These are phyloP conservation scores for Dactylellina parvicollis DNA, from an alignment of 2,329 filamentous ascomycete species.

Conservation along the genomic window DNA sequence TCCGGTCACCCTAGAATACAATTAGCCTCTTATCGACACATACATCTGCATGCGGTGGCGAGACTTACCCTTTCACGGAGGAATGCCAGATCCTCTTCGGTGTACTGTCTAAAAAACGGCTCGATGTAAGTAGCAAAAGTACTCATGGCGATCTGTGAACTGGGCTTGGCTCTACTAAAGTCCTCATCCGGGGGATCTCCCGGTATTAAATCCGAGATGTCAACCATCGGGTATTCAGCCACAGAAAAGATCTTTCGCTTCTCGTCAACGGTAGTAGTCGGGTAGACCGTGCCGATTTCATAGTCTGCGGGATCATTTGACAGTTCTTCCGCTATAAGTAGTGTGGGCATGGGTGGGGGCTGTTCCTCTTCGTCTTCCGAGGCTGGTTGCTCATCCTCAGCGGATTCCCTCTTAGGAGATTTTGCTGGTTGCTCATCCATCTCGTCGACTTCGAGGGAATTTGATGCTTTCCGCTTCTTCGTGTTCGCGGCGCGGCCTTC, in stretches of 20 bases:
- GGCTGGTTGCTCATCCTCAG: slow-evolving; percentile 54
- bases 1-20: slow-evolving; percentile 73
- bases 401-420: slow-evolving; percentile 49
- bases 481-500: slow-evolving; percentile 55
- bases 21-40: background rate
- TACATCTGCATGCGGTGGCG: background rate
- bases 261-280: slow-evolving; percentile 83
- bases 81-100: slow-evolving; percentile 93
- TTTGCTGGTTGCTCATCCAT: slow-evolving; percentile 52
- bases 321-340: slow-evolving; percentile 57
- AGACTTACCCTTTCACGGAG: slow-evolving; percentile 76
- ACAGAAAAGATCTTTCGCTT: slow-evolving; percentile 90
- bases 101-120: slow-evolving; percentile 86
- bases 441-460: slow-evolving; percentile 51
- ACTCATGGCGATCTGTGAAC: slow-evolving; percentile 90
- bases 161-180: slow-evolving; percentile 92
- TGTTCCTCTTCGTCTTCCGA: slow-evolving; percentile 56
- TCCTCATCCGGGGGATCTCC: slow-evolving; percentile 92
- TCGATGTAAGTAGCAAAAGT: slow-evolving; percentile 95
- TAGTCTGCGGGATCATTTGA: slow-evolving; percentile 86
- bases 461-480: slow-evolving; percentile 55
- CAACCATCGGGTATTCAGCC: slow-evolving; percentile 79
- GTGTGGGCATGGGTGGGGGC: slow-evolving; percentile 54
- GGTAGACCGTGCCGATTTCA: slow-evolving; percentile 80
- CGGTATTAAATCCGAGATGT: slow-evolving; percentile 84